A percentile compares a stretch with the other conserved stretches of the same genome.
Evolutionary conservation across 441 rosid species (phyloP).

Genomic region (Flueggea neowawraea): DNA sequence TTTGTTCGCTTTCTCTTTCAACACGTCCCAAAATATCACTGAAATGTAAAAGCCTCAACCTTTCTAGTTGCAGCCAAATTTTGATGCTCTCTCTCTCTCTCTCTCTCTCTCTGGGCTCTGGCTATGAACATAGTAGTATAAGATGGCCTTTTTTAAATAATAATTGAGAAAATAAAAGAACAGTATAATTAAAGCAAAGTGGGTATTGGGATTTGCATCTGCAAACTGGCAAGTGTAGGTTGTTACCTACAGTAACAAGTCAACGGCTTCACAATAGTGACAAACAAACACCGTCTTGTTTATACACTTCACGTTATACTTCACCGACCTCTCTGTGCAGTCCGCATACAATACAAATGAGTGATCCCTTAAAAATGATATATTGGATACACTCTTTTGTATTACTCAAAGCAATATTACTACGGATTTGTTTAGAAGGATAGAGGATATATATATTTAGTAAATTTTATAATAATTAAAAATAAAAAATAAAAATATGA

Average conservation of each 20-base stretch:
- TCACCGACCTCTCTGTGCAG: conserved; percentile 21
- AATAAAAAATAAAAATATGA: too few relatives aligned
- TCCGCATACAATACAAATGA: too few relatives aligned
- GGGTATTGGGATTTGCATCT: conserved; percentile 18
- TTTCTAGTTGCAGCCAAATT: conserved; percentile 16
- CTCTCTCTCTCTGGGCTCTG: too few relatives aligned
- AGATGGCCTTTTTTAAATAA: conserved; percentile 1
- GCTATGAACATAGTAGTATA: background rate
- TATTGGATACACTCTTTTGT: conserved; percentile 6
- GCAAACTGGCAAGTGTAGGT: conserved; percentile 33
- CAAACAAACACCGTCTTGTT: background rate
- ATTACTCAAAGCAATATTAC: conserved; percentile 8
- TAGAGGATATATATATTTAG: too few relatives aligned
- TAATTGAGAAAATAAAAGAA: background rate
- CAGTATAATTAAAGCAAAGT: conserved; percentile 7
- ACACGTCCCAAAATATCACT: conserved; percentile 19
- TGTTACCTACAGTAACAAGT: conserved; percentile 33
- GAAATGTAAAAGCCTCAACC: conserved; percentile 15
- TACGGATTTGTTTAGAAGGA: too few relatives aligned
- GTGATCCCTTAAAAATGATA: background rate
- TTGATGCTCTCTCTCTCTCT: conserved; percentile 1
- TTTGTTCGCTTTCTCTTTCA: background rate
- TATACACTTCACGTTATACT: conserved; percentile 11
- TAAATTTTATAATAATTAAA: too few relatives aligned
- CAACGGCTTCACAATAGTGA: conserved; percentile 20